These are phyloP conservation scores for Sclerotinia nivalis DNA, from an alignment of 2,329 filamentous ascomycete genomes.

Conservation along the genomic window DNA sequence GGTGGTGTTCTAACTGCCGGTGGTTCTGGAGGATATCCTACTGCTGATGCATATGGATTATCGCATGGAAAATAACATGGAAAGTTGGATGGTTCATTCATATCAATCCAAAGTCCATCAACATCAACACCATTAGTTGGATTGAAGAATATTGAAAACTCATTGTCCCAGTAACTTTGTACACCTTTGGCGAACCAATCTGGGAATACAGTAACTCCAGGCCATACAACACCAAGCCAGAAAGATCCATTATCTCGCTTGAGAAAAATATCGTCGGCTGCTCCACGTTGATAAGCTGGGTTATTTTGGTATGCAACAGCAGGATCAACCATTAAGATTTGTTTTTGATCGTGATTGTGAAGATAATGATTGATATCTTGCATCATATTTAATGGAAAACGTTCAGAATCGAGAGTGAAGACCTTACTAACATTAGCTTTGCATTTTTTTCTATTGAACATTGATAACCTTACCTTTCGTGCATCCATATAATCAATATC, in stretches of 20 bases:
- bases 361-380: constrained; percentile 66
- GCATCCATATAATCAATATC: constrained; percentile 62
- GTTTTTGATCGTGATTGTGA: constrained; percentile 66
- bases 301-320: constrained; percentile 57
- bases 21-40: constrained; percentile 59
- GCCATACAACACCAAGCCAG: constrained; percentile 72
- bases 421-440: constrained; percentile 40
- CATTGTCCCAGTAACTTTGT: constrained; percentile 66
- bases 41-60: constrained; percentile 45
- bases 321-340: constrained; percentile 78
- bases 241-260: constrained; percentile 60
- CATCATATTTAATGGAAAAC: constrained; percentile 63
- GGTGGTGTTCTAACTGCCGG: constrained; percentile 64
- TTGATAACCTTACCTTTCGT: constrained; percentile 44
- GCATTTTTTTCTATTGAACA: background rate
- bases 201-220: constrained; percentile 69
- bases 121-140: constrained; percentile 67
- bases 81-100: constrained; percentile 59
- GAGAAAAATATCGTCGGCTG: constrained; percentile 51
- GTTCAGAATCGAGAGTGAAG: constrained; percentile 64
- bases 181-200: constrained; percentile 74
- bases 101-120: constrained; percentile 77
- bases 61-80: constrained; percentile 57
- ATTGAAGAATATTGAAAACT: constrained; percentile 67
- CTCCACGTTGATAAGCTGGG: constrained; percentile 53